These are phyloP conservation scores for Fonsecaea erecta DNA, from an alignment of 2,329 filamentous ascomycete genomes.

Conservation along the genomic window DNA sequence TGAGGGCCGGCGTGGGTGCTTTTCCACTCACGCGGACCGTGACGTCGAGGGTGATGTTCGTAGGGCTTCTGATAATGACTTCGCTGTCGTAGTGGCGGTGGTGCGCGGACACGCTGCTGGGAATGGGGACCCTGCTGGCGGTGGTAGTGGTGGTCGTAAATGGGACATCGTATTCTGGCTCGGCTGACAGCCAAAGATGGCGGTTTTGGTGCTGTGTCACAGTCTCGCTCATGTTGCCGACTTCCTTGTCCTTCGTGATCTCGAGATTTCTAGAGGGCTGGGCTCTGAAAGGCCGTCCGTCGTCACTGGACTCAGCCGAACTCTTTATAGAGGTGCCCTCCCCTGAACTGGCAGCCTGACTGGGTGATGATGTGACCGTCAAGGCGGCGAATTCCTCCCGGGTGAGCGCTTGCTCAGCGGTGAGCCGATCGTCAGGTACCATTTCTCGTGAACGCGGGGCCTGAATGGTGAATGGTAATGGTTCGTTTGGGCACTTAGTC, in stretches of 20 bases:
- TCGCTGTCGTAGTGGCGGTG: background rate
- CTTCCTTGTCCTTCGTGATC: no score
- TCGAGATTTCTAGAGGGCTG: background rate
- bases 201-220: background rate
- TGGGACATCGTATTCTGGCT: background rate
- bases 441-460: background rate
- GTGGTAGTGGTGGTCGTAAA: background rate
- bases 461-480: no score
- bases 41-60: conserved; percentile 9
- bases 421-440: conserved; percentile 8
- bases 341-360: background rate
- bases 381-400: background rate
- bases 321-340: background rate
- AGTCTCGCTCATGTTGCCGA: conserved; percentile 7
- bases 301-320: background rate
- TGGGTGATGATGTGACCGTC: background rate
- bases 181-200: background rate
- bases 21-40: conserved; percentile 7
- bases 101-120: background rate
- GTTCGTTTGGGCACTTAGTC: conserved; percentile 7
- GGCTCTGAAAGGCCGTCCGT: background rate
- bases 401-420: background rate
- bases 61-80: background rate
- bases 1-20: conserved; percentile 3
- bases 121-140: no score